Conservation (phyloP, 768 basidiomycete species). For the Trametes punicea region DNA sequence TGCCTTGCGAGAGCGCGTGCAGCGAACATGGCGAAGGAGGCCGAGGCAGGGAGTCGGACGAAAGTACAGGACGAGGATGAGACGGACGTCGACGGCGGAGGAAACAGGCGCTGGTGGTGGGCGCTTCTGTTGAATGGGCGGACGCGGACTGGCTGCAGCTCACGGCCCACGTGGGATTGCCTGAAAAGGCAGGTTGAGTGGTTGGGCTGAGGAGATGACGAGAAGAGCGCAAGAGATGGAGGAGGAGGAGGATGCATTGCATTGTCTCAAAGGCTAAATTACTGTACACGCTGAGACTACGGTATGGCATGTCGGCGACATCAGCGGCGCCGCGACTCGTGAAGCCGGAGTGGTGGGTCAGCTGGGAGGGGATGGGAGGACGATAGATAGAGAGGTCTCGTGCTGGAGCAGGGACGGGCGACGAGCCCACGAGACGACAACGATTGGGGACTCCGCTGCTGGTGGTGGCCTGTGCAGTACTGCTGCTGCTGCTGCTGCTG, state of each 20-base stretch:
- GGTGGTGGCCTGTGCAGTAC: no score
- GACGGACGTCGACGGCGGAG: neutral
- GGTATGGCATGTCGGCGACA: neutral
- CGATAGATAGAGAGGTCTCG: neutral
- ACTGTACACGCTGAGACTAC: neutral
- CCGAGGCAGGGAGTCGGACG: neutral
- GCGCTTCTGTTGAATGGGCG: constrained; percentile 12
- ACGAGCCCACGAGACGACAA: no score
- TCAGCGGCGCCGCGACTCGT: neutral
- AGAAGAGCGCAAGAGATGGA: neutral
- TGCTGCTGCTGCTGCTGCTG: no score
- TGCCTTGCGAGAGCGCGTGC: constrained; percentile 22
- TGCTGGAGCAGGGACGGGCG: neutral
- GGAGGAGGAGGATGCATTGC: neutral
- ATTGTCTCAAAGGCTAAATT: constrained; percentile 5
- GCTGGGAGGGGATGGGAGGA: neutral
- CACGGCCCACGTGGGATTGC: constrained; percentile 1
- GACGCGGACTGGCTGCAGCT: constrained; percentile 3
- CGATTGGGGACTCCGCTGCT: no score
- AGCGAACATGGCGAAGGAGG: constrained; percentile 25
- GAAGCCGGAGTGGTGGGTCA: neutral
- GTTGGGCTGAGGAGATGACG: neutral
- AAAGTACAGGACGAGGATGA: neutral
- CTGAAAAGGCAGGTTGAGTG: neutral
- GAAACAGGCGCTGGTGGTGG: neutral